These are phyloP conservation scores for Melastoma candidum DNA, from an alignment of 441 rosid genomes.

Conservation along the genomic window DNA sequence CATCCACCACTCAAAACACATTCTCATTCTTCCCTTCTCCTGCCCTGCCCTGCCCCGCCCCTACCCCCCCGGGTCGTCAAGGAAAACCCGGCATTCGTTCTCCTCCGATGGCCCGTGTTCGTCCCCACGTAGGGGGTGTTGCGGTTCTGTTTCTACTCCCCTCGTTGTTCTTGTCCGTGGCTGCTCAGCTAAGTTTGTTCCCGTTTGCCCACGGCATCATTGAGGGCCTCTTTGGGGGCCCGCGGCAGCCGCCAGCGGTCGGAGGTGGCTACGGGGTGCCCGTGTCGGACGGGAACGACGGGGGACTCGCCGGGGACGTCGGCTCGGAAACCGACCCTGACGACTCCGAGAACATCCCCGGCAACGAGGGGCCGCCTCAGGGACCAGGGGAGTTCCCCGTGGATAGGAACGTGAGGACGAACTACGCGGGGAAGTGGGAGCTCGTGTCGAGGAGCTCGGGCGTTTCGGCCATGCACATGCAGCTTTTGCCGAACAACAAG, in stretches of 20 bases:
- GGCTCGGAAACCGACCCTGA: neutral
- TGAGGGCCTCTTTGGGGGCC: neutral
- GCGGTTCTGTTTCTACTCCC: slow-evolving; percentile 12
- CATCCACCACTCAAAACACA: neutral
- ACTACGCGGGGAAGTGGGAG: slow-evolving; percentile 45
- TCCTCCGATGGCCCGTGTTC: slow-evolving; percentile 5
- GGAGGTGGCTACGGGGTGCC: neutral
- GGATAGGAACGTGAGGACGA: neutral
- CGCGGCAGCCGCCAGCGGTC: neutral
- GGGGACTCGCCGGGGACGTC: slow-evolving; percentile 13
- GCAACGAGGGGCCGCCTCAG: too few relatives aligned
- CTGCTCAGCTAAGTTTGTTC: neutral
- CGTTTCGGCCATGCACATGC: slow-evolving; percentile 70
- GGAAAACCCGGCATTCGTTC: too few relatives aligned
- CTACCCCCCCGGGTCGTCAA: neutral
- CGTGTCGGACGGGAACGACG: slow-evolving; percentile 8
- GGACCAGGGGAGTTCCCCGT: neutral
- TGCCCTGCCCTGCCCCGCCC: neutral
- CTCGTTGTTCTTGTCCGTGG: slow-evolving; percentile 11
- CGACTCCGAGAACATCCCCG: neutral
- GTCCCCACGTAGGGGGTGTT: neutral
- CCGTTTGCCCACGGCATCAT: neutral
- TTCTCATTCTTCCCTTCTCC: neutral
- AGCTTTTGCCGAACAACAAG: slow-evolving; percentile 54
- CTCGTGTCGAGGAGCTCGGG: slow-evolving; percentile 41